Evolutionary conservation across 305 asterid species (phyloP).

Genomic region (Solanum chacoense): DNA sequence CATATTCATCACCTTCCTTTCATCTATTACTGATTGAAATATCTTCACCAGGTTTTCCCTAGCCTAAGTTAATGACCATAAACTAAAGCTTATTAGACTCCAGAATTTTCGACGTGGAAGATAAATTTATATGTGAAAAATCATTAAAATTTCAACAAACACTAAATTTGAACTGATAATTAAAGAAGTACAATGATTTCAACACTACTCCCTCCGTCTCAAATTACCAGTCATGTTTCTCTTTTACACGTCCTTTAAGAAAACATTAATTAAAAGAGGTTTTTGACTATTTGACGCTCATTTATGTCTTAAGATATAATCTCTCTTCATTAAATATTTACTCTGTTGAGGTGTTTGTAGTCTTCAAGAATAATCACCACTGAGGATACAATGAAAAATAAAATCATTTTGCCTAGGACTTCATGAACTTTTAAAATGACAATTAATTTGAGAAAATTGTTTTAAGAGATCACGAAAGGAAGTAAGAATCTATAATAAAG

Average conservation of each 20-base stretch:
- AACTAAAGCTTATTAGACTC: neutral
- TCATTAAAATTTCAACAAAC: neutral
- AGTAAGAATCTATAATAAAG: neutral
- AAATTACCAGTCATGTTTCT: neutral
- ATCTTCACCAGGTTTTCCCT: conserved; percentile 43
- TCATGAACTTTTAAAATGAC: neutral
- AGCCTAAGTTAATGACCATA: conserved; percentile 28
- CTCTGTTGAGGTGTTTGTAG: neutral
- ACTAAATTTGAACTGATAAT: neutral
- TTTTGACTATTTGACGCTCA: neutral
- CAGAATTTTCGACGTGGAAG: neutral
- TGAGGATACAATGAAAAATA: neutral
- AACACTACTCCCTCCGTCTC: neutral
- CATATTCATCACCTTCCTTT: conserved; percentile 26
- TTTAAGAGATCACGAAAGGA: neutral
- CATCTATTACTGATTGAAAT: conserved; percentile 35
- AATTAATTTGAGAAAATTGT: neutral
- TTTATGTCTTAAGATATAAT: neutral
- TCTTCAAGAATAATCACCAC: neutral
- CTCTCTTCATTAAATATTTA: neutral
- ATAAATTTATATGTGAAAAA: neutral
- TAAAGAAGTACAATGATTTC: neutral
- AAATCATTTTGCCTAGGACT: neutral
- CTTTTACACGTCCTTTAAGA: neutral
- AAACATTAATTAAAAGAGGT: neutral